A percentile compares a stretch with the other conserved stretches of the same genome.
Conservation (phyloP, 2,329 filamentous ascomycete species). For the Fusarium sp. region DNA sequence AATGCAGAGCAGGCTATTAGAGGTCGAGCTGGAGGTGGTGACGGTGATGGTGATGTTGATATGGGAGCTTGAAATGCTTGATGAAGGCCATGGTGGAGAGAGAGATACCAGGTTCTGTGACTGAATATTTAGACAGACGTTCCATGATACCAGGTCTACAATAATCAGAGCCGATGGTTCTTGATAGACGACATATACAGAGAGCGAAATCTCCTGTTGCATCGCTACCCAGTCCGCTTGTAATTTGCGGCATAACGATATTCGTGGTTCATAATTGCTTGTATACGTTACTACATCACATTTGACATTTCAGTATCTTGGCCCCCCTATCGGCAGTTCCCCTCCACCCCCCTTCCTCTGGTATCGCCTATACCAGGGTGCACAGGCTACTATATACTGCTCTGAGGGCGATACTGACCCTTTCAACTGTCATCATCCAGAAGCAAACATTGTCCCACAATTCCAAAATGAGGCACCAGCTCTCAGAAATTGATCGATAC, state of each 20-base stretch:
- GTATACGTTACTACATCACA: constrained; percentile 23
- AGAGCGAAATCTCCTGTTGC: not conserved
- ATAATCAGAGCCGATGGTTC: not conserved
- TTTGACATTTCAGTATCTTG: constrained; percentile 16
- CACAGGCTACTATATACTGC: not conserved
- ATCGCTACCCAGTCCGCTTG: not conserved
- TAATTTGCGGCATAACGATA: not conserved
- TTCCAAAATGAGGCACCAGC: constrained; percentile 16
- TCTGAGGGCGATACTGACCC: not conserved
- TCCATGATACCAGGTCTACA: constrained; percentile 13
- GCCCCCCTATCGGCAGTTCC: not conserved
- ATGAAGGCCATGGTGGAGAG: not conserved
- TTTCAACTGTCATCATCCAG: not conserved
- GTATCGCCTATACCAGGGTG: not conserved
- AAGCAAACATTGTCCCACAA: constrained; percentile 17
- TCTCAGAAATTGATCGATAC: constrained; percentile 10
- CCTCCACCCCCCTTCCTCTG: not conserved
- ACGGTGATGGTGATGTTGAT: constrained; percentile 52
- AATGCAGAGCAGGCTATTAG: constrained; percentile 48
- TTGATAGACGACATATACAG: not conserved
- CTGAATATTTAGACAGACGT: not conserved
- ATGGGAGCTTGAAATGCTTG: constrained; percentile 47
- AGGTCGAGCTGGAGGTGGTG: constrained; percentile 45
- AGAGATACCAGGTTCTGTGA: constrained; percentile 14
- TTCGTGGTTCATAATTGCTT: constrained; percentile 11